These are phyloP conservation scores for Leccinum longicurvipes DNA, from an alignment of 768 basidiomycete genomes.

Conservation along the genomic window DNA sequence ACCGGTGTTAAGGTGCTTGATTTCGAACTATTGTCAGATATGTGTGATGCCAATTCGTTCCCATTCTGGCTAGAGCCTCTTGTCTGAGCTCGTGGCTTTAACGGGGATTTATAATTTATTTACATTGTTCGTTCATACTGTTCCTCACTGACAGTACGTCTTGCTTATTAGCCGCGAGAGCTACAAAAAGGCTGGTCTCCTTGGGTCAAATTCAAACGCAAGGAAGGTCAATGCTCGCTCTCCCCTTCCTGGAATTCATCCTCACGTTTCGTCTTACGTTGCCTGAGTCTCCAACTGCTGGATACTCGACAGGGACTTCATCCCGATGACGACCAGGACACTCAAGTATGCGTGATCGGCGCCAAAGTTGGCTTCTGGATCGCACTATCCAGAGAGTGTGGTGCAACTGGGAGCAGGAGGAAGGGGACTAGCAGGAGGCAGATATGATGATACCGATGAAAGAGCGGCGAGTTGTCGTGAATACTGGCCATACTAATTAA, in stretches of 20 bases:
- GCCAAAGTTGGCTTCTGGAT: not conserved
- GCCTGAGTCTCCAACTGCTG: constrained; percentile 1
- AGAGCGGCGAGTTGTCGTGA: not conserved
- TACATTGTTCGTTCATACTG: not conserved
- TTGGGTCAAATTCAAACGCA: not conserved
- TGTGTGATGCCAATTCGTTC: no score
- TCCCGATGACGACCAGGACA: not conserved
- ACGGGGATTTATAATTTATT: no score
- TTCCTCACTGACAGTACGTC: no score
- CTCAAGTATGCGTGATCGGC: not conserved
- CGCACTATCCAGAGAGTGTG: not conserved
- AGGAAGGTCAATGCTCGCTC: not conserved
- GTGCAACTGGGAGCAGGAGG: not conserved
- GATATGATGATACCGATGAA: not conserved
- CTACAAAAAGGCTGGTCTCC: not conserved
- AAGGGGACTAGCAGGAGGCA: not conserved
- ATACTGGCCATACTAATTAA: not conserved
- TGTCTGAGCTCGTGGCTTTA: no score
- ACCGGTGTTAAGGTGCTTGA: not conserved
- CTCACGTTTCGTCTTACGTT: constrained; percentile 11
- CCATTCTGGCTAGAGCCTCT: not conserved
- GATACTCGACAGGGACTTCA: not conserved
- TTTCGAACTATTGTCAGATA: no score
- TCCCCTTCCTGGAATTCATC: constrained; percentile 6
- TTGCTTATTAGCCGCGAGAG: not conserved